These are phyloP conservation scores for Starmerella apis DNA, from an alignment of 805 yeast species.

Conservation along the genomic window DNA sequence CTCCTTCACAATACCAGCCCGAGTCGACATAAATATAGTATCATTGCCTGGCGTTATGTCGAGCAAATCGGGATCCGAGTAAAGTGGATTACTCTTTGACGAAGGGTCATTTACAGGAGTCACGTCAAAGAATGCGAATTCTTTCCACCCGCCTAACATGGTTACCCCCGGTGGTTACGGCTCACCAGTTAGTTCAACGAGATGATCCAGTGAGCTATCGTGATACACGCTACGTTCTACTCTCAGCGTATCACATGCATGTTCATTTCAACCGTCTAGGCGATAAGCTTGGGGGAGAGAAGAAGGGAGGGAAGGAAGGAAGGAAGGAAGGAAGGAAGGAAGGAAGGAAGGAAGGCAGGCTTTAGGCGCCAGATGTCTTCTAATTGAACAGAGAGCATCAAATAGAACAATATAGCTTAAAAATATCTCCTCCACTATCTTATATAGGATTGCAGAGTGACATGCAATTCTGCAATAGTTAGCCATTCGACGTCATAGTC, in stretches of 20 bases:
- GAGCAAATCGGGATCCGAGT: constrained; percentile 66
- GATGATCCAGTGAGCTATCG: background rate
- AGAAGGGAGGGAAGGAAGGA: too few relatives aligned
- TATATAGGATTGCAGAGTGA: too few relatives aligned
- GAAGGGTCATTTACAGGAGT: constrained; percentile 80
- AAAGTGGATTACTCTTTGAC: constrained; percentile 52
- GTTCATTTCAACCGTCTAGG: too few relatives aligned
- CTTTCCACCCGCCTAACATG: constrained; percentile 46
- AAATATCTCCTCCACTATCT: too few relatives aligned
- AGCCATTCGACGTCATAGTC: too few relatives aligned
- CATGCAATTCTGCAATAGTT: too few relatives aligned
- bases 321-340: too few relatives aligned
- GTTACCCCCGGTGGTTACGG: background rate
- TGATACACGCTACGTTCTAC: background rate
- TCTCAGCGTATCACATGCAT: background rate
- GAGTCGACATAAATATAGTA: constrained; percentile 50
- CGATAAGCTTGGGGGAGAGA: too few relatives aligned
- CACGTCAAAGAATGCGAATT: constrained; percentile 74
- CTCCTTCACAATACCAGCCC: constrained; percentile 45
- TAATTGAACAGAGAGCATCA: too few relatives aligned
- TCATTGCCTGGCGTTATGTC: constrained; percentile 47
- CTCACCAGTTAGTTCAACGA: background rate
- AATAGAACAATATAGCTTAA: too few relatives aligned
- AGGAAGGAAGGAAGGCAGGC: too few relatives aligned
- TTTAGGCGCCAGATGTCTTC: too few relatives aligned